These are phyloP conservation scores for Daldinia childiae DNA, from an alignment of 495 filamentous ascomycete genomes.

Conservation along the genomic window DNA sequence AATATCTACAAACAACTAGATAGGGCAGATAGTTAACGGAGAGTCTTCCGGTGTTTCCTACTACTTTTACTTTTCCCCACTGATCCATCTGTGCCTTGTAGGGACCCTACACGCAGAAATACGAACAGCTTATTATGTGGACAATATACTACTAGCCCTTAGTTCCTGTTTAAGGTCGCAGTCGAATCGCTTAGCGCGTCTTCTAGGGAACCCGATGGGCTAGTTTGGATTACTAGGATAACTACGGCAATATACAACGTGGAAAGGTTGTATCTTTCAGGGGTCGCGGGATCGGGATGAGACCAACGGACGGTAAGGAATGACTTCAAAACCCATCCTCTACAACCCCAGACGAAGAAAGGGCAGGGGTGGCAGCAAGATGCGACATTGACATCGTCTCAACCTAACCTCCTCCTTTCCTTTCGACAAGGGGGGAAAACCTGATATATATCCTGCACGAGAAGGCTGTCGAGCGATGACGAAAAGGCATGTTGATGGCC, in stretches of 20 bases:
- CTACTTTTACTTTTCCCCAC: too few species aligned
- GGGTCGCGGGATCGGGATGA: neutral
- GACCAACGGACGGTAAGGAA: neutral
- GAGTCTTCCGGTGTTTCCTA: neutral
- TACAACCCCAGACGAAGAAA: neutral
- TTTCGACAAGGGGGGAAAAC: neutral
- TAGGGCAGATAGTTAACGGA: neutral
- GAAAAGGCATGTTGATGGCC: neutral
- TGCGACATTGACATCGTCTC: neutral
- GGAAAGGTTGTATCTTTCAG: neutral
- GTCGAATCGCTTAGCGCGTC: neutral
- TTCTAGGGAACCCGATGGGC: neutral
- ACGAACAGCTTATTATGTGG: neutral
- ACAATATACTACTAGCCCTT: neutral
- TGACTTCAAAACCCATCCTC: neutral
- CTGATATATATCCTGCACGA: neutral
- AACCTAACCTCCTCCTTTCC: neutral
- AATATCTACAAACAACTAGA: neutral
- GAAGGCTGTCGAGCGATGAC: neutral
- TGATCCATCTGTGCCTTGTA: neutral
- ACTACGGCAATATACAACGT: neutral
- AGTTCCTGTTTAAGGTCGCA: neutral
- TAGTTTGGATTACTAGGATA: neutral
- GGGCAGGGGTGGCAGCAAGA: neutral
- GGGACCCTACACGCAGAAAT: neutral